Percentiles rank a stretch among this genome's conserved stretches.
Evolutionary conservation across 371 early-diverging fungal genomes (phyloP).

Genomic region (Parasitella parasitica): DNA sequence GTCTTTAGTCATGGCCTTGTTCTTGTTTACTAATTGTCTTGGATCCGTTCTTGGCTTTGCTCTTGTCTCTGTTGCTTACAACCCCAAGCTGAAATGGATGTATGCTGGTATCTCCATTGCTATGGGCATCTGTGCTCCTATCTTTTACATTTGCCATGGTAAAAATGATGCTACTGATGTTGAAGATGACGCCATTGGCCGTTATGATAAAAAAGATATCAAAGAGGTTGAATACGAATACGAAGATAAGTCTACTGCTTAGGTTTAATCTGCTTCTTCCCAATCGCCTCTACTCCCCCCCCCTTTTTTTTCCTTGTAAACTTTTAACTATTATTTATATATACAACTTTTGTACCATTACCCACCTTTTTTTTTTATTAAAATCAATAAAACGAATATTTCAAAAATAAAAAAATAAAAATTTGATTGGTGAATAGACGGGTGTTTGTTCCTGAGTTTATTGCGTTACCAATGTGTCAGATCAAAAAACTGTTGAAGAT

Average conservation of each 20-base stretch:
- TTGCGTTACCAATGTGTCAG: no score
- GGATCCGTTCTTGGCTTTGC: constrained; percentile 68
- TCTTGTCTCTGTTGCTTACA: constrained; percentile 63
- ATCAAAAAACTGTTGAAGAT: no score
- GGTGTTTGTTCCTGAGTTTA: no score
- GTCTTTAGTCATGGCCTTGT: constrained; percentile 72
- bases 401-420: no score
- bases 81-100: constrained; percentile 68
- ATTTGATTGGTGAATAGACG: no score
- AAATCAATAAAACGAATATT: not conserved
- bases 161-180: constrained; percentile 34
- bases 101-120: constrained; percentile 55
- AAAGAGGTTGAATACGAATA: constrained; percentile 12
- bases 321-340: not conserved
- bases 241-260: constrained; percentile 22
- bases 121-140: constrained; percentile 18
- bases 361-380: not conserved
- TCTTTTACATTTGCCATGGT: constrained; percentile 28
- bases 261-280: constrained; percentile 32
- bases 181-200: constrained; percentile 32
- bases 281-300: no score
- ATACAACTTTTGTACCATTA: not conserved
- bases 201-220: not conserved
- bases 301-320: not conserved
- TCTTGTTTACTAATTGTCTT: constrained; percentile 68